Evolutionary conservation across 441 rosid genomes (phyloP).

Genomic region (Populus trichocarpa): DNA sequence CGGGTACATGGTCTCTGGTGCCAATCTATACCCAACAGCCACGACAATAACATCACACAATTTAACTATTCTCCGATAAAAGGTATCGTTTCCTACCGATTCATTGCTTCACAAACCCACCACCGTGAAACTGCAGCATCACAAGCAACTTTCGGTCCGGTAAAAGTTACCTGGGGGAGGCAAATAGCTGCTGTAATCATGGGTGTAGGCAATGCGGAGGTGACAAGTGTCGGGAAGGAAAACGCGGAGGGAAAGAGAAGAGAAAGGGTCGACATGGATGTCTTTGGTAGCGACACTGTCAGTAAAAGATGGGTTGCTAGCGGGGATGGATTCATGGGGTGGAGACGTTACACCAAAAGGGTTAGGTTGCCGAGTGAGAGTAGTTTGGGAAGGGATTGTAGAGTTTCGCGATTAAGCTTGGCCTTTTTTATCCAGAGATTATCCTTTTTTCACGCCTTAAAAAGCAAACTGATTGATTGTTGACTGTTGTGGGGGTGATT

Average conservation of each 20-base stretch:
- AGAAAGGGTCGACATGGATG: constrained; percentile 77
- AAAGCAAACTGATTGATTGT: too few species aligned
- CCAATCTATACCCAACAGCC: constrained; percentile 84
- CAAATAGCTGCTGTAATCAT: background rate
- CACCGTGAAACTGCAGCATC: constrained; percentile 89
- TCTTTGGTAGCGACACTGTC: constrained; percentile 96
- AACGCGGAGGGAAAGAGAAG: constrained; percentile 73
- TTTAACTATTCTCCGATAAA: constrained; percentile 72
- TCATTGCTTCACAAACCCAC: constrained; percentile 93
- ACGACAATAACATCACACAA: constrained; percentile 76
- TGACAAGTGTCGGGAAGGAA: constrained; percentile 74
- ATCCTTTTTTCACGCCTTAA: too few species aligned
- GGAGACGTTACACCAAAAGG: constrained; percentile 71
- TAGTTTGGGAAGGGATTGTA: constrained; percentile 70
- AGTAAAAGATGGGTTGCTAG: constrained; percentile 72
- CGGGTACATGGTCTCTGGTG: constrained; percentile 85
- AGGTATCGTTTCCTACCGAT: constrained; percentile 77
- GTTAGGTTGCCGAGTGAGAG: constrained; percentile 28
- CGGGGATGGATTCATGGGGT: constrained; percentile 75
- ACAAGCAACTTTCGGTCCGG: constrained; percentile 49
- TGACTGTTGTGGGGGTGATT: too few species aligned
- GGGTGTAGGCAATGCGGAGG: constrained; percentile 43
- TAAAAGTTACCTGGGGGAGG: constrained; percentile 24
- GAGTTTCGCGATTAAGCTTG: constrained; percentile 80
- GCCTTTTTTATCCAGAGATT: constrained; percentile 41